These are phyloP conservation scores for Rhizophagus clarus DNA, from an alignment of 192 early-diverging fungal genomes.

Conservation along the genomic window DNA sequence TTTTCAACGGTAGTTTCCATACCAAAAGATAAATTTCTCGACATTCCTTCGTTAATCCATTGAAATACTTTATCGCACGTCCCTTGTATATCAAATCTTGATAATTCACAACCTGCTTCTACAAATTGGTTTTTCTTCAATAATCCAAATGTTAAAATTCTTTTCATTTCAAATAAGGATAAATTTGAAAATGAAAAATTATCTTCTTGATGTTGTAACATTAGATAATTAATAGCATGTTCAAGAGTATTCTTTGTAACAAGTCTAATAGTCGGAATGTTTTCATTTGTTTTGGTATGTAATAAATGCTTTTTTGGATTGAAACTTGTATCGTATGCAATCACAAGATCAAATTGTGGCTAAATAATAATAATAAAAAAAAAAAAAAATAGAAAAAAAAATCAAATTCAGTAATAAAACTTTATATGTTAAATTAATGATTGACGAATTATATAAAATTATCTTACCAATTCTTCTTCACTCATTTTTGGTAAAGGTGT, in stretches of 20 bases:
- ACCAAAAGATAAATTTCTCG: not conserved
- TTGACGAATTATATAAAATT: not conserved
- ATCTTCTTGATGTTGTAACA: not conserved
- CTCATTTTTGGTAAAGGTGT: not conserved
- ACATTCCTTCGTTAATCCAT: not conserved
- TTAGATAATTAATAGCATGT: conserved; percentile 16
- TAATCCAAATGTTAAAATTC: not conserved
- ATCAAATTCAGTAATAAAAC: too few species aligned
- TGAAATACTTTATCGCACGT: not conserved
- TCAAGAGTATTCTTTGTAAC: conserved; percentile 5
- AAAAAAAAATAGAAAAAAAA: too few species aligned
- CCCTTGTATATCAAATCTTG: not conserved
- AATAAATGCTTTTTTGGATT: not conserved
- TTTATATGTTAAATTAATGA: too few species aligned
- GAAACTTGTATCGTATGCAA: conserved; percentile 13
- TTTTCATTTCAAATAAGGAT: conserved; percentile 5
- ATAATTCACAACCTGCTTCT: not conserved
- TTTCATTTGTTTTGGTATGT: not conserved
- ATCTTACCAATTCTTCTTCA: not conserved
- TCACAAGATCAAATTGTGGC: conserved; percentile 3
- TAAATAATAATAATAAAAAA: too few species aligned
- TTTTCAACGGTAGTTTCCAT: conserved; percentile 6
- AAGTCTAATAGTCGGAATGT: conserved; percentile 10
- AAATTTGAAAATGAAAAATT: not conserved
- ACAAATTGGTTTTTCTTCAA: conserved; percentile 9